These are phyloP conservation scores for Lasiosphaeria miniovina DNA, from an alignment of 495 filamentous ascomycete species.

Conservation along the genomic window DNA sequence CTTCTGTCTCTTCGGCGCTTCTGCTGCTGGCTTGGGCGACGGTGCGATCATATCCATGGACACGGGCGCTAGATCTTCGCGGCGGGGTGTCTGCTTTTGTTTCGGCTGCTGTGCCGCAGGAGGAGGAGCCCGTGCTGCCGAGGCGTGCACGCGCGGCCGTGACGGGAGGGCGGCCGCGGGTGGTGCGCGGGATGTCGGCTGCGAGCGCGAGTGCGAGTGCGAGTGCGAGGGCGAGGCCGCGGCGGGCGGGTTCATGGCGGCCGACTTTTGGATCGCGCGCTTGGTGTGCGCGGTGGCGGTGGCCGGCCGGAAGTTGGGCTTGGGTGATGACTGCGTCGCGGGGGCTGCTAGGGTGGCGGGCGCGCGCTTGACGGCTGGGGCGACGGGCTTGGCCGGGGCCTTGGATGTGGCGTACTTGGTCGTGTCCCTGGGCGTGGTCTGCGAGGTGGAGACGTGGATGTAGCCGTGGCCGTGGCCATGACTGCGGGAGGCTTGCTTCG, in stretches of 20 bases:
- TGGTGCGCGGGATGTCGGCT: not conserved
- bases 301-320: slow-evolving; percentile 19
- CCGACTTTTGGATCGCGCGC: slow-evolving; percentile 21
- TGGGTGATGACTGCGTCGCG: slow-evolving; percentile 1
- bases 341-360: slow-evolving; percentile 9
- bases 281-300: slow-evolving; percentile 22
- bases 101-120: too few species aligned
- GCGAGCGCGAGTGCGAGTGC: too few species aligned
- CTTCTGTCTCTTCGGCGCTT: slow-evolving; percentile 18
- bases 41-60: not conserved
- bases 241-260: not conserved
- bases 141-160: too few species aligned
- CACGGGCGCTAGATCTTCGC: not conserved
- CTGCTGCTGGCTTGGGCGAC: not conserved
- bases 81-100: not conserved
- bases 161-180: not conserved
- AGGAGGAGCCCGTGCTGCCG: not conserved
- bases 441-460: not conserved
- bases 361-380: slow-evolving; percentile 7
- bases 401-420: slow-evolving; percentile 14
- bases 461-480: slow-evolving; percentile 5
- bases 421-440: slow-evolving; percentile 8
- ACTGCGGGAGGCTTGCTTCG: slow-evolving; percentile 8
- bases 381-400: slow-evolving; percentile 1
- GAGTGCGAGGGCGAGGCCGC: too few species aligned